Base-by-base conservation (phyloP, 2,329 filamentous ascomycete species). In the Didymella segeticola region DNA sequence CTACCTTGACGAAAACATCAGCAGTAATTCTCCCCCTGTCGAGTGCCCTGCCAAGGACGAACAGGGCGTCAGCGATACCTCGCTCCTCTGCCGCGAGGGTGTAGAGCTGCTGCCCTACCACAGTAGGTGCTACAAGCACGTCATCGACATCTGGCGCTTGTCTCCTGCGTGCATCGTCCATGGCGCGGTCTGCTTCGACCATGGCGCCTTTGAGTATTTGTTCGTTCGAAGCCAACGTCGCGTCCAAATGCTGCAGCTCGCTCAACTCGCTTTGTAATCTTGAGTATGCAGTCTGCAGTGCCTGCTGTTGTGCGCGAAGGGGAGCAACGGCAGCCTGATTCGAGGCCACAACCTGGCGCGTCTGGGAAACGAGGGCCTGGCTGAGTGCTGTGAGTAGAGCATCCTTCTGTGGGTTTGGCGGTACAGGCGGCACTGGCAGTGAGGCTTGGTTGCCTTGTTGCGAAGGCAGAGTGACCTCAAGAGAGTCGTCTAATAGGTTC, bases 321-420 rank as follows among this genome's bases (percentile, higher is more conserved):
- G 92, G 89, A 0, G 86, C 82, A 27, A 96, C 81, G 17, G 89
- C 90, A 12, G 88, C 82, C 15, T 86, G 82, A 62, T 93, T 93
- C 67, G 95, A 89, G 22, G 83, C 76, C 39, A 89, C 83, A 47
- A 86, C 88, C 41, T 83, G 83, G 57, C 87, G 85, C 14, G 93
- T 86, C 58, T 90, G 87, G 31, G 84, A 78, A 48, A 86, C 81
- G 3, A 98, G 79, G 0, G 87, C 85, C 50, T 83, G 80, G 29
- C 88, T 91, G 25, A 98, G 83, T 37, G 92, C 89, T 47, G 84
- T 83, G 3, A 96, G 82, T 14, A 98, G 84, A 17, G 89, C 88
- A 73, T 98, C 92, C 72, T 96, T 97, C 75, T 98, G 91, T 0
- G 95, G 95, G 67, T 99, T 99, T 0, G 92, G 93, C 0, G 95